Percentiles rank a stretch among this genome's conserved stretches.
These are phyloP conservation scores for Pseudisothecium myosuroides DNA, from an alignment of 225 moss, liverwort and hornwort genomes.

Conservation along the genomic window DNA sequence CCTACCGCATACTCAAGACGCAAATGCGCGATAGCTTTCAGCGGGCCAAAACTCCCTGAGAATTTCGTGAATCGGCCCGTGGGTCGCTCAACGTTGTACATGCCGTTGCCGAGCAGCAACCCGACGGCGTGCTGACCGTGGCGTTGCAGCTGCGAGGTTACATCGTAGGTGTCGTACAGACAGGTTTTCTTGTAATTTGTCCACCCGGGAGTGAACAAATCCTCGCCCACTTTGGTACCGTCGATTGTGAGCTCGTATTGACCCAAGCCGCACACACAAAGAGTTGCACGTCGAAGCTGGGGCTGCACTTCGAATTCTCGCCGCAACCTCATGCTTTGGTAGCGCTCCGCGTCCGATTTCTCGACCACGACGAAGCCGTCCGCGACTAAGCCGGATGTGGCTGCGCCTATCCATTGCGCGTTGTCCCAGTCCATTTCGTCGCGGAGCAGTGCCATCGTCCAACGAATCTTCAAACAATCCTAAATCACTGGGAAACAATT, in stretches of 20 bases:
- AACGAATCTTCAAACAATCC: neutral
- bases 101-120: slow-evolving; percentile 41
- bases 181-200: slow-evolving; percentile 40
- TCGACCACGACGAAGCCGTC: slow-evolving; percentile 17
- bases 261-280: slow-evolving; percentile 34
- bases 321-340: slow-evolving; percentile 38
- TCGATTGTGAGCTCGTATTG: slow-evolving; percentile 46
- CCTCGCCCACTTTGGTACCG: slow-evolving; percentile 33
- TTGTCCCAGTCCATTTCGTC: slow-evolving; percentile 17
- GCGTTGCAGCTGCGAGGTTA: slow-evolving; percentile 23
- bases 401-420: slow-evolving; percentile 36
- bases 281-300: slow-evolving; percentile 21
- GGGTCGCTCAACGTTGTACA: slow-evolving; percentile 10
- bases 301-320: slow-evolving; percentile 28
- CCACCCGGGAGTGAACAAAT: slow-evolving; percentile 47
- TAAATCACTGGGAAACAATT: neutral
- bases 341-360: slow-evolving; percentile 5
- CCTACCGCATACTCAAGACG: slow-evolving; percentile 16
- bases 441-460: neutral
- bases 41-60: slow-evolving; percentile 16
- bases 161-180: slow-evolving; percentile 42
- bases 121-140: slow-evolving; percentile 20
- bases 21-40: slow-evolving; percentile 33
- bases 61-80: slow-evolving; percentile 25
- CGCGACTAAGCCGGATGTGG: neutral